Evolutionary conservation across 2,329 filamentous ascomycete genomes (phyloP).

Genomic region (Cladosporium phlei): DNA sequence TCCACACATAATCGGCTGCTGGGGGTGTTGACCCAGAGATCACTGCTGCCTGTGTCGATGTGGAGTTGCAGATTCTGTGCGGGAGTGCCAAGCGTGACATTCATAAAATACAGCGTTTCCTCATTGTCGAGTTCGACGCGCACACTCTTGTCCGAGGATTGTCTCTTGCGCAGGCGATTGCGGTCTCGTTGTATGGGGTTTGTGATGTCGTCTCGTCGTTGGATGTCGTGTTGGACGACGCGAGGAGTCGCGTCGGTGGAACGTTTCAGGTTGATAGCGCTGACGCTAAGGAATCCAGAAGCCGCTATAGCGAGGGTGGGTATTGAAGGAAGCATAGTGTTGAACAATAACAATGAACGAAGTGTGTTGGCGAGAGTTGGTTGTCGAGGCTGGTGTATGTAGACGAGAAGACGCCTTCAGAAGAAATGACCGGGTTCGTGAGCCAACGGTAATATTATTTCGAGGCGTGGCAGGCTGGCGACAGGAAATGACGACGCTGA

Average conservation of each 20-base stretch:
- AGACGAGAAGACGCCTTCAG: too few species aligned
- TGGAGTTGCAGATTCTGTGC: conserved; percentile 51
- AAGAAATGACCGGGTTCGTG: too few species aligned
- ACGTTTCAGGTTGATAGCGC: conserved; percentile 28
- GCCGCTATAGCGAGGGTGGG: conserved; percentile 25
- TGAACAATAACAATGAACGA: not conserved
- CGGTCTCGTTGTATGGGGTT: conserved; percentile 37
- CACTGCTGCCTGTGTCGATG: conserved; percentile 60
- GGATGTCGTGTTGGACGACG: conserved; percentile 48
- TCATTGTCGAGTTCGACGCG: conserved; percentile 51
- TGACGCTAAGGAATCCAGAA: conserved; percentile 18
- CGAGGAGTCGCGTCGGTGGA: conserved; percentile 33
- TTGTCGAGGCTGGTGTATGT: not conserved
- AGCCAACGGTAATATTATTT: conserved; percentile 5
- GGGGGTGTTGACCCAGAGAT: conserved; percentile 63
- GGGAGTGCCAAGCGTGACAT: conserved; percentile 55
- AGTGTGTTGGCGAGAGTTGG: not conserved
- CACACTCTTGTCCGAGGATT: conserved; percentile 35
- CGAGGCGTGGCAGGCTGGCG: conserved; percentile 4
- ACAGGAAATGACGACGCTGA: conserved; percentile 10
- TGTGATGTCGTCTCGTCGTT: conserved; percentile 42
- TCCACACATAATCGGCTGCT: conserved; percentile 55
- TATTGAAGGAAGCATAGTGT: conserved; percentile 22
- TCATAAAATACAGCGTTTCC: conserved; percentile 57
- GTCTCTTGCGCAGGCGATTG: conserved; percentile 44